Conservation (phyloP, 192 early-diverging fungal genomes). For the Podila clonocystis region DNA sequence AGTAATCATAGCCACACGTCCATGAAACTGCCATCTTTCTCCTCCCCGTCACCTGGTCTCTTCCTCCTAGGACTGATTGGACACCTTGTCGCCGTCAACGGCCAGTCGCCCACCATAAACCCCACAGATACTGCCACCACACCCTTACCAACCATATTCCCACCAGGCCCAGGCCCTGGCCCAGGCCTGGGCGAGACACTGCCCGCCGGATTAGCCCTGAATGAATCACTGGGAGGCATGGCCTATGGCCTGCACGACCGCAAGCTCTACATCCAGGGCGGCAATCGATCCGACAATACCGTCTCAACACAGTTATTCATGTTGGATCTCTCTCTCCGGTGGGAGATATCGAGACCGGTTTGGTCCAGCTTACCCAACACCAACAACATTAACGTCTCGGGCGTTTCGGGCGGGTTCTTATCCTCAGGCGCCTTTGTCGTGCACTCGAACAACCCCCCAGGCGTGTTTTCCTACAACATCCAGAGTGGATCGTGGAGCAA, state of each 20-base stretch:
- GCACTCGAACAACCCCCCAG: neutral
- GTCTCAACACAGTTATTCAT: neutral
- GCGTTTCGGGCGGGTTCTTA: neutral
- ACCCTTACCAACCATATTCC: too few species aligned
- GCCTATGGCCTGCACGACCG: neutral
- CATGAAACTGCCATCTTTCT: too few species aligned
- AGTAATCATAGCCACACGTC: too few species aligned
- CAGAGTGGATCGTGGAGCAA: neutral
- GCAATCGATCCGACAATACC: neutral
- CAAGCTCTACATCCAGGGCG: neutral
- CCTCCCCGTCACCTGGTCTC: too few species aligned
- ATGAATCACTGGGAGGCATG: neutral
- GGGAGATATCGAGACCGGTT: neutral
- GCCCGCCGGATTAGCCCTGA: neutral
- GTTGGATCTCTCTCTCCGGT: neutral
- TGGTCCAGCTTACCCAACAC: neutral
- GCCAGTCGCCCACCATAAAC: too few species aligned
- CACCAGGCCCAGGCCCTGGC: neutral
- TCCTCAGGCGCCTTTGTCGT: neutral
- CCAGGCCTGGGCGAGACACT: too few species aligned
- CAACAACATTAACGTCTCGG: neutral
- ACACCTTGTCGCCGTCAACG: too few species aligned
- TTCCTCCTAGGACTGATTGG: too few species aligned
- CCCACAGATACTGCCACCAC: too few species aligned
- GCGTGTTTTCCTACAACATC: neutral